Conservation (phyloP, 2,329 filamentous ascomycete genomes). For the Aspergillus sp. region DNA sequence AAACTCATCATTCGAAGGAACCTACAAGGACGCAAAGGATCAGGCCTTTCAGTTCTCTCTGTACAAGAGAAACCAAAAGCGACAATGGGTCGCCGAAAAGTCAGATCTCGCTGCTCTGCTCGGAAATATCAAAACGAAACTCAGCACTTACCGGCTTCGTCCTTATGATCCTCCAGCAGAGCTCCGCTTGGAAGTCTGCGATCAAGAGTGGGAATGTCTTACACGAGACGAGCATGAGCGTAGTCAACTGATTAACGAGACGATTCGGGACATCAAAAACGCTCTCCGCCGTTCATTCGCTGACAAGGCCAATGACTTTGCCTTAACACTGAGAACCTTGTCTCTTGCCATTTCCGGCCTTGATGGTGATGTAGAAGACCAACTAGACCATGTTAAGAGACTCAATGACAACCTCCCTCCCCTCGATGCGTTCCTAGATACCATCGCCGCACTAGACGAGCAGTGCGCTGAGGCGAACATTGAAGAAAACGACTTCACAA, state of each 20-base stretch:
- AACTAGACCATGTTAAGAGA: slow-evolving; percentile 78
- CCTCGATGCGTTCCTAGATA: slow-evolving; percentile 83
- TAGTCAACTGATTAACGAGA: slow-evolving; percentile 95
- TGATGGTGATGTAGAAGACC: slow-evolving; percentile 94
- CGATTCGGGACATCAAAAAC: slow-evolving; percentile 98
- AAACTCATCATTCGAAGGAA: slow-evolving; percentile 78
- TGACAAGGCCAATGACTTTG: slow-evolving; percentile 98
- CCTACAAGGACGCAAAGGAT: slow-evolving; percentile 85
- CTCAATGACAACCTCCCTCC: slow-evolving; percentile 81
- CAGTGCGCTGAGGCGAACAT: slow-evolving; percentile 97
- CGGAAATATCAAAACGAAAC: slow-evolving; percentile 98
- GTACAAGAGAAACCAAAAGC: slow-evolving; percentile 90
- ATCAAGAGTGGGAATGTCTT: slow-evolving; percentile 73
- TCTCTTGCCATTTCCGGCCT: slow-evolving; percentile 93
- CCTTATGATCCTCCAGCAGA: slow-evolving; percentile 87
- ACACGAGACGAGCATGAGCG: slow-evolving; percentile 80
- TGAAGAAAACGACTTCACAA: slow-evolving; percentile 99
- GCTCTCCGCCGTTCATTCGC: slow-evolving; percentile 86
- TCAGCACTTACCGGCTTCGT: slow-evolving; percentile 86
- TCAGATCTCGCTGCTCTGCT: slow-evolving; percentile 87
- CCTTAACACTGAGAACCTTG: slow-evolving; percentile 88
- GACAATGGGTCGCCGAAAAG: slow-evolving; percentile 96
- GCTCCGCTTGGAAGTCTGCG: slow-evolving; percentile 74
- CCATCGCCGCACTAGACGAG: slow-evolving; percentile 78
- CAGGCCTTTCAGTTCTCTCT: slow-evolving; percentile 75